Evolutionary conservation across 306 rosid genomes (phyloP).

Genomic region (Neltuma alba): DNA sequence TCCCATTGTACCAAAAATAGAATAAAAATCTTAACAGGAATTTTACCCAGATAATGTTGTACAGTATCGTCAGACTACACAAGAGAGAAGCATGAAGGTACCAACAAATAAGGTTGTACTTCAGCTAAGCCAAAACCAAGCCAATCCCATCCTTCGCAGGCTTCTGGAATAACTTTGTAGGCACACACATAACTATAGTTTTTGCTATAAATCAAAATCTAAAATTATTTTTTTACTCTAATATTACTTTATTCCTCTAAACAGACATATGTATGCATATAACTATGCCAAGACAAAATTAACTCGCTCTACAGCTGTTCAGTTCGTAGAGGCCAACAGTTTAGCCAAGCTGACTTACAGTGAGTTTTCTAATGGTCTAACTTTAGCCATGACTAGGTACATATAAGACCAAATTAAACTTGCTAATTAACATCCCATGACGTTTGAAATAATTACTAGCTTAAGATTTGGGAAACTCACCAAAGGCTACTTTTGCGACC

Average conservation of each 20-base stretch:
- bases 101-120: not conserved
- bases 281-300: not conserved
- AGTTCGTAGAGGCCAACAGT: constrained; percentile 6
- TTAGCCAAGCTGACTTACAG: not conserved
- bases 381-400: constrained; percentile 12
- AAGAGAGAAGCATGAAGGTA: not conserved
- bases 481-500: constrained; percentile 99
- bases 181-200: not conserved
- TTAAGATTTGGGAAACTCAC: constrained; percentile 55
- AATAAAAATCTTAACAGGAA: not conserved
- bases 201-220: constrained; percentile 1
- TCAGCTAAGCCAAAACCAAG: constrained; percentile 19
- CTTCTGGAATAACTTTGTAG: constrained; percentile 12
- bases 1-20: constrained; percentile 11
- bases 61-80: not conserved
- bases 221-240: not conserved
- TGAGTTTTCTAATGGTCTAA: not conserved
- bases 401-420: constrained; percentile 28
- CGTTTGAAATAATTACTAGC: constrained; percentile 20
- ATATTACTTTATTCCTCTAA: not conserved
- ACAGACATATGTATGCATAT: not conserved
- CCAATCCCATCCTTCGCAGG: not conserved
- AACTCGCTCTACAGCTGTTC: constrained; percentile 19
- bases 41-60: not conserved
- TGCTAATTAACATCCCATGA: constrained; percentile 5